Evolutionary conservation across 768 basidiomycete genomes (phyloP).

Genomic region (Termitomyces sp.): DNA sequence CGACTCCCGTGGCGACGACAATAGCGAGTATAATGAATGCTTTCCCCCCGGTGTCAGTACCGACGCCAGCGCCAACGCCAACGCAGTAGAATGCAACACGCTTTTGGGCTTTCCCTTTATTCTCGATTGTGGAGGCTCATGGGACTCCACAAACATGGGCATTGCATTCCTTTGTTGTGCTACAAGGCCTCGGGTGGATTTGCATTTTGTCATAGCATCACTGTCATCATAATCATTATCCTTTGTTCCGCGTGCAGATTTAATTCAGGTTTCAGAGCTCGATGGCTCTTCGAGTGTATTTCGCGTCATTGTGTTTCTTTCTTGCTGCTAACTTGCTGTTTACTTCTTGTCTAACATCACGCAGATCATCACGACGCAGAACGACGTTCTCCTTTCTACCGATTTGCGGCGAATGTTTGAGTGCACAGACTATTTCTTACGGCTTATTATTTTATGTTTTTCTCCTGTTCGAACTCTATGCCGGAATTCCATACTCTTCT

Average conservation of each 20-base stretch:
- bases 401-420: not conserved
- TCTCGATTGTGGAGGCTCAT: not conserved
- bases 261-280: not conserved
- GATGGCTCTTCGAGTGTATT: not conserved
- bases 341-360: conserved; percentile 1
- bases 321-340: conserved; percentile 4
- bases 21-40: conserved; percentile 73
- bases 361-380: conserved; percentile 1
- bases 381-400: not conserved
- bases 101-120: not conserved
- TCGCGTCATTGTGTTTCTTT: not conserved
- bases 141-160: not conserved
- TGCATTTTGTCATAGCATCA: conserved; percentile 2
- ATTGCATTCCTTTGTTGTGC: not conserved
- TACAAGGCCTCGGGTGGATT: not conserved
- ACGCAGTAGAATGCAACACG: conserved; percentile 5
- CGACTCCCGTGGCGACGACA: conserved; percentile 43
- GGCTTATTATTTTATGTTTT: not conserved
- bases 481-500: conserved; percentile 16
- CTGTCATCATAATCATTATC: not conserved
- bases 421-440: not conserved
- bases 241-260: not conserved
- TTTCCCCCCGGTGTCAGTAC: conserved; percentile 38
- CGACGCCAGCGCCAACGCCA: conserved; percentile 10
- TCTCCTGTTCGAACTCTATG: not conserved